Base-by-base conservation (phyloP, 2,329 filamentous ascomycete genomes). In the Phaeosphaeria sp. region DNA sequence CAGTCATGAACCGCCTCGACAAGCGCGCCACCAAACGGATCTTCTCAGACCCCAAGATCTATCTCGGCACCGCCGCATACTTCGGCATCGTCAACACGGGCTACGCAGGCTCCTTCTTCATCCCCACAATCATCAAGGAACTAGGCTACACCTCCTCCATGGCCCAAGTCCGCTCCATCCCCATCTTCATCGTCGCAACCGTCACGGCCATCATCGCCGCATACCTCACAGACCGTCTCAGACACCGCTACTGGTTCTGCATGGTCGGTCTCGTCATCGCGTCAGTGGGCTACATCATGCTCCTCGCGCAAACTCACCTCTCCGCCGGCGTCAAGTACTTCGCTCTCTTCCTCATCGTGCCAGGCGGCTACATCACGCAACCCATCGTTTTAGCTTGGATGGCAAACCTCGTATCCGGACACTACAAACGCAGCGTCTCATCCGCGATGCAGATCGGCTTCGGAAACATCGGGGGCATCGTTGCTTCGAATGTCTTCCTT, bases 321-420 rank as follows among this genome's bases (percentile, higher is more conserved):
- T 75, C 81, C 0, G 74, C 81, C 2, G 78, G 78, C 8, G 79
- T 79, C 1, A 79, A 81, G 50, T 87, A 87, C 72, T 82, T 84
- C 50, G 84, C 84, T 9, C 73, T 86, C 45, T 87, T 84, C 69
- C 78, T 86, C 44, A 74, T 87, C 64, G 82, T 83, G 2, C 76
- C 77, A 7, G 85, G 86, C 17, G 81, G 81, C 1, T 87, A 83
- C 66, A 82, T 84, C 50, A 80, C 82, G 3, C 83, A 85, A 58
- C 85, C 86, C 1, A 80, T 87, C 43, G 78, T 80, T 1, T 74
- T 87, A 24, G 82, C 79, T 6, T 88, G 86, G 85, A 74, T 87
- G 21, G 80, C 79, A 55, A 87, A 87, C 67, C 84, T 85, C 61
- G 79, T 86, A 62, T 80, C 79, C 0, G 85, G 85, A 1, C 84